Evolutionary conservation across 208 protist genomes (phyloP), one percentile per base, ranked within the genome.

Genomic region (Leishmania martiniquensis): DNA sequence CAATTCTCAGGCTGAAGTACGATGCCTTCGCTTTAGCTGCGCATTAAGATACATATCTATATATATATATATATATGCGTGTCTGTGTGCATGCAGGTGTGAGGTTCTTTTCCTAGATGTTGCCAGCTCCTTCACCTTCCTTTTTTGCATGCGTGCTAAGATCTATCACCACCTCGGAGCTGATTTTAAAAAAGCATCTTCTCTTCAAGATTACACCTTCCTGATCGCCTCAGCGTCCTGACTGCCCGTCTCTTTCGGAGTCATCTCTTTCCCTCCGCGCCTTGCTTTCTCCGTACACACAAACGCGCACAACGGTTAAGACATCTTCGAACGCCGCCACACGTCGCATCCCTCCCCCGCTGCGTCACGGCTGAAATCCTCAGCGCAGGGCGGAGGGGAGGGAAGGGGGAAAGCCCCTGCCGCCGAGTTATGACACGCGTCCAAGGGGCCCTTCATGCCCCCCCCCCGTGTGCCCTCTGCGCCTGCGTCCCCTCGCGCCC

Each of bases 11-110:
- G n/a, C n/a, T n/a, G n/a, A n/a, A n/a, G n/a, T n/a, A n/a, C n/a
- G n/a, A n/a, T n/a, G n/a, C n/a, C n/a, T n/a, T n/a, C n/a, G n/a
- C n/a, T n/a, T n/a, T n/a, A n/a, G n/a, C n/a, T n/a, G n/a, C n/a
- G n/a, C 32, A 67, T 44, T 20, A 42, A 49, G 9, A 49, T 12
- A 49, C 45, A 49, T 49, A 55, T 42, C 37, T 13, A 20, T 67
- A 67, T 25, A 67, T 67, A 47, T 12, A 67, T n/a, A 22, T 67
- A 67, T 45, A 39, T n/a, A 68, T 67, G 22, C 62, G 39, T 68
- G 17, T 47, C 1, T 29, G 17, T 67, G 32, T 67, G 62, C 10
- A 5, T 67, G 59, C 34, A n/a, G n/a, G 59, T 42, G 34, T 29
- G 34, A n/a, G 34, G 4, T 5, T 63, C 59, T 20, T 4, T 7